Percentiles rank a stretch among this genome's conserved stretches.
Evolutionary conservation across 352 stramenopile genomes (phyloP).

Genomic region (Globisporangium irregulare): DNA sequence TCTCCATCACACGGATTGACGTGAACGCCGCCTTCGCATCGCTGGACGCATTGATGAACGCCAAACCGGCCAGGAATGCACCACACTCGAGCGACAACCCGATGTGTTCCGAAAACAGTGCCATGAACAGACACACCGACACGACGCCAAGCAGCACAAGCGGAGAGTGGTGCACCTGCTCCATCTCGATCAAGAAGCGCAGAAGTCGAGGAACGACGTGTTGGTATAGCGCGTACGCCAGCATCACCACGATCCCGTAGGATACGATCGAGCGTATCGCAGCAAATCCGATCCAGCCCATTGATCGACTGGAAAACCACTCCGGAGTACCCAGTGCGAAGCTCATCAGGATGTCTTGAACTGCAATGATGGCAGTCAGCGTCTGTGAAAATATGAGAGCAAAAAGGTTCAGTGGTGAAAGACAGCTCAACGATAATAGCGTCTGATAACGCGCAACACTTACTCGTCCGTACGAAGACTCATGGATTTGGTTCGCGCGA

Average conservation of each 20-base stretch:
- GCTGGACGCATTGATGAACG: constrained; percentile 69
- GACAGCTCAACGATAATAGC: not conserved
- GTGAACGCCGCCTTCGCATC: constrained; percentile 71
- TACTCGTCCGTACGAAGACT: constrained; percentile 78
- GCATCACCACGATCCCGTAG: constrained; percentile 64
- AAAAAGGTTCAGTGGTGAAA: not conserved
- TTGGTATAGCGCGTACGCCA: constrained; percentile 68
- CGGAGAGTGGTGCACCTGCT: constrained; percentile 77
- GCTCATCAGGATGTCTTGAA: constrained; percentile 85
- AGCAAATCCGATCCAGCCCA: constrained; percentile 68
- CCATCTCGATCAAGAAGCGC: constrained; percentile 72
- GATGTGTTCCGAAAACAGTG: constrained; percentile 79
- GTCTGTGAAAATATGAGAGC: constrained; percentile 36
- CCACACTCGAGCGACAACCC: constrained; percentile 81
- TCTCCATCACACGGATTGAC: constrained; percentile 86
- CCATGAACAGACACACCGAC: constrained; percentile 83
- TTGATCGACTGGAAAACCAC: constrained; percentile 77
- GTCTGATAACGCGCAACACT: not conserved
- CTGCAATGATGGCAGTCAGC: constrained; percentile 80
- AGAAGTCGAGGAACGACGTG: constrained; percentile 70
- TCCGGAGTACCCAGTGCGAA: constrained; percentile 81
- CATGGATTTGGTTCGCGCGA: constrained; percentile 73
- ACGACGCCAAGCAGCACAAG: constrained; percentile 81
- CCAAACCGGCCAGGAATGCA: constrained; percentile 76
- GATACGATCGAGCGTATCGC: constrained; percentile 68